Evolutionary conservation across 2,329 filamentous ascomycete species (phyloP), one percentile per base, ranked within the genome.

Genomic region (Hypoxylon sp.): DNA sequence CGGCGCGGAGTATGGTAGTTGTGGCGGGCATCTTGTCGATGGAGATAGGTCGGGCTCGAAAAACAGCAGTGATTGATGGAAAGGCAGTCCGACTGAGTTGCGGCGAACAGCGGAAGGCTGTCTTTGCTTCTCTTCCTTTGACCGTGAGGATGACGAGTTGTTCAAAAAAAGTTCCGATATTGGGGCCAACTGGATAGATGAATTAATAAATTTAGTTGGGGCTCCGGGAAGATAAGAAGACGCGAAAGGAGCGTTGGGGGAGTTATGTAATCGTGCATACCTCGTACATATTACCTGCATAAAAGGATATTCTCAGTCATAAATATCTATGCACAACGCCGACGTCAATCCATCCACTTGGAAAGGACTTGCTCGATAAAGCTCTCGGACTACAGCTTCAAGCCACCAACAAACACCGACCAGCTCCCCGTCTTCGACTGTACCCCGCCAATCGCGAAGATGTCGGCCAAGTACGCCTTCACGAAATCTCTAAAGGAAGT

Each of bases 391-490:
- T 55, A 10, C 29, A 50, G 31, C 15, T 11, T 43, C 45, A 57
- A 49, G 48, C 41, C 47, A 26, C 55, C 33, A 49, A 62, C 43
- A 40, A 55, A 61, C 63, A 66, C 58, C 5, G 62, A 68, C 68
- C 64, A 62, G 69, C 38, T 63, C 55, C 60, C 24, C 64, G 51
- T 62, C 52, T 47, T 51, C 53, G 43, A 62, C 41, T 51, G 51
- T 45, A 33, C 42, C n/a, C 13, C 17, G 33, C 58, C 45, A 53
- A 56, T 62, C 23, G 68, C 65, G 73, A 82, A 68, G 66, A 98
- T 98, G 95, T 91, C 92, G 69, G 82, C 84, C 79, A 96, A 95
- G 83, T 97, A 97, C 81, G 91, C 88, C 70, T 99, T 99, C 80
- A 85, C 87, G 68, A 89, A 92, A 77, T 81, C 87, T 67, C 83